Evolutionary conservation across 768 basidiomycete species (phyloP).

Genomic region (Termitomyces sp.): DNA sequence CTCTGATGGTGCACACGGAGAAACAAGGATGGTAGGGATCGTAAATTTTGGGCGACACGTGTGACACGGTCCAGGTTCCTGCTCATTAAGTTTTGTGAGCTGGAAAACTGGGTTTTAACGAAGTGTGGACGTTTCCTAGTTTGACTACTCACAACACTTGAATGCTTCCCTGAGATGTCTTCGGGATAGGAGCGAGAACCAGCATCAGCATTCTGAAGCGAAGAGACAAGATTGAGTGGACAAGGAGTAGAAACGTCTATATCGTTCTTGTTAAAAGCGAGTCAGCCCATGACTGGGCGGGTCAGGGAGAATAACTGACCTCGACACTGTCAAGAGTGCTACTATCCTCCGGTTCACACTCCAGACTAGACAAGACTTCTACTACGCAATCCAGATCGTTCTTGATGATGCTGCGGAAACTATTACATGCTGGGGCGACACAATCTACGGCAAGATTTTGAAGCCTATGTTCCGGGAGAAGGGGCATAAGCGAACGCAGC

Average conservation of each 20-base stretch:
- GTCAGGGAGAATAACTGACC: background rate
- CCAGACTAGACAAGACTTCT: background rate
- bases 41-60: slow-evolving; percentile 23
- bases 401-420: background rate
- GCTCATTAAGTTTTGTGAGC: background rate
- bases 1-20: slow-evolving; percentile 34
- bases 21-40: slow-evolving; percentile 47
- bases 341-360: background rate
- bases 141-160: background rate
- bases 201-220: background rate
- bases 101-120: background rate
- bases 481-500: background rate
- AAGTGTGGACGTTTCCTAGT: background rate
- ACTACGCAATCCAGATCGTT: background rate
- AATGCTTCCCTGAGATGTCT: background rate
- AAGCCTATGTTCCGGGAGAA: background rate
- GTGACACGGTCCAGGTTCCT: slow-evolving; percentile 15
- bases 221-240: background rate
- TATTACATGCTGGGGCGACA: background rate
- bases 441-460: background rate
- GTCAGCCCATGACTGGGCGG: background rate
- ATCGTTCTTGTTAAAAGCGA: background rate
- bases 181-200: background rate
- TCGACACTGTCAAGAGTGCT: background rate
- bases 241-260: background rate